Evolutionary conservation across 2,329 filamentous ascomycete genomes (phyloP).

Genomic region (Microdochium trichocladiopsis): DNA sequence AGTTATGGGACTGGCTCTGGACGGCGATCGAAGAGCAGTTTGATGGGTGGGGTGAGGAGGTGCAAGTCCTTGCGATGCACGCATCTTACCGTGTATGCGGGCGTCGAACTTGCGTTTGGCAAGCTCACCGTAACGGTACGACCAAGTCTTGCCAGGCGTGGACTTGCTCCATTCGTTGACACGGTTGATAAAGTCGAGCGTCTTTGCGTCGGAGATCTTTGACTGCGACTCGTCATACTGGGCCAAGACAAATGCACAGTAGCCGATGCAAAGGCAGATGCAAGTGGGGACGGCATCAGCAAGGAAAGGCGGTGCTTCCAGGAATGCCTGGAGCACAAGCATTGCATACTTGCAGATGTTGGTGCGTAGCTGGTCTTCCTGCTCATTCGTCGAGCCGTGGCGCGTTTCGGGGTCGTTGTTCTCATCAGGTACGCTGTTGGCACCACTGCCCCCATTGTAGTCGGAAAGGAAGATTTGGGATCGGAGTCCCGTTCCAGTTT

Average conservation of each 20-base stretch:
- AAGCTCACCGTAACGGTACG: constrained; percentile 19
- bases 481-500: constrained; percentile 18
- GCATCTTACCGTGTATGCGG: constrained; percentile 8
- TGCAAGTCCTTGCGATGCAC: constrained; percentile 1
- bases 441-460: constrained; percentile 2
- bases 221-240: constrained; percentile 22
- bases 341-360: constrained; percentile 19
- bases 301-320: constrained; percentile 21
- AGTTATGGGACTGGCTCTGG: background rate
- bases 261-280: constrained; percentile 21
- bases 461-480: constrained; percentile 18
- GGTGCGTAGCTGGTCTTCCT: constrained; percentile 11
- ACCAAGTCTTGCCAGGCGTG: constrained; percentile 21
- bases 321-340: constrained; percentile 19
- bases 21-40: background rate
- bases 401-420: constrained; percentile 3
- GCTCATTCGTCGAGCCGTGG: constrained; percentile 3
- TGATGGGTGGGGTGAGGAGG: background rate
- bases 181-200: constrained; percentile 17
- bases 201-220: constrained; percentile 16
- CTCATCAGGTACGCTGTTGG: constrained; percentile 7
- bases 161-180: constrained; percentile 19
- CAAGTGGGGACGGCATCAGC: constrained; percentile 20
- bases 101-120: constrained; percentile 19
- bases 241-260: constrained; percentile 22